Percentiles rank a stretch among this genome's conserved stretches.
These are phyloP conservation scores for Seiridium cupressi DNA, from an alignment of 2,329 filamentous ascomycete species.

Conservation along the genomic window DNA sequence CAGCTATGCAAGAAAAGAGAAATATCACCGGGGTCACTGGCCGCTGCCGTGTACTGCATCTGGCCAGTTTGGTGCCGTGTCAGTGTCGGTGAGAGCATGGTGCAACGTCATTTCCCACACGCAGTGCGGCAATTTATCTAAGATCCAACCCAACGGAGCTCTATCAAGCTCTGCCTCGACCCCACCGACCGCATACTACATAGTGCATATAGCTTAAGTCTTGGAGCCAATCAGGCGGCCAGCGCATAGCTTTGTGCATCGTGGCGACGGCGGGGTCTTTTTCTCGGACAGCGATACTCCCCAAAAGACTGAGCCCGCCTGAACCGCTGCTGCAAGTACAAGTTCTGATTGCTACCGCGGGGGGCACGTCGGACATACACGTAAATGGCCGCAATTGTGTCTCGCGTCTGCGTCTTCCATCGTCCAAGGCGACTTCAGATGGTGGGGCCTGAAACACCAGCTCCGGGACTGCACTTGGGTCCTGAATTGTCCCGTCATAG, in stretches of 20 bases:
- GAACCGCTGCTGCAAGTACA: neutral
- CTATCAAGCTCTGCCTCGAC: constrained; percentile 6
- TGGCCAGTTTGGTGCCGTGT: too few relatives aligned
- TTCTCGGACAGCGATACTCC: neutral
- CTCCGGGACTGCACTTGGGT: neutral
- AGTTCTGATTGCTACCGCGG: too few relatives aligned
- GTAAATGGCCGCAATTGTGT: too few relatives aligned
- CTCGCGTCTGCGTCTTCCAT: neutral
- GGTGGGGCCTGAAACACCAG: constrained; percentile 2
- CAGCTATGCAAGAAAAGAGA: neutral
- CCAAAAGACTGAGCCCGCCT: neutral
- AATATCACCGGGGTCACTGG: neutral
- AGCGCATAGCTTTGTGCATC: constrained; percentile 2
- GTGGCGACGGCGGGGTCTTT: neutral
- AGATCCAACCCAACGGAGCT: neutral
- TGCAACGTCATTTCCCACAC: constrained; percentile 1
- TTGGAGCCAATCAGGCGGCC: constrained; percentile 3
- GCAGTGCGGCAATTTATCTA: constrained; percentile 3
- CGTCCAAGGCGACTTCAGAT: neutral
- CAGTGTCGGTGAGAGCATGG: neutral
- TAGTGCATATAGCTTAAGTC: neutral
- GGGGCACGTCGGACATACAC: too few relatives aligned
- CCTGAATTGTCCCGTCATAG: neutral
- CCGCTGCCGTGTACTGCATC: neutral
- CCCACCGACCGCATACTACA: neutral